These are phyloP conservation scores for Chiua virens DNA, from an alignment of 768 basidiomycete species.

Conservation along the genomic window DNA sequence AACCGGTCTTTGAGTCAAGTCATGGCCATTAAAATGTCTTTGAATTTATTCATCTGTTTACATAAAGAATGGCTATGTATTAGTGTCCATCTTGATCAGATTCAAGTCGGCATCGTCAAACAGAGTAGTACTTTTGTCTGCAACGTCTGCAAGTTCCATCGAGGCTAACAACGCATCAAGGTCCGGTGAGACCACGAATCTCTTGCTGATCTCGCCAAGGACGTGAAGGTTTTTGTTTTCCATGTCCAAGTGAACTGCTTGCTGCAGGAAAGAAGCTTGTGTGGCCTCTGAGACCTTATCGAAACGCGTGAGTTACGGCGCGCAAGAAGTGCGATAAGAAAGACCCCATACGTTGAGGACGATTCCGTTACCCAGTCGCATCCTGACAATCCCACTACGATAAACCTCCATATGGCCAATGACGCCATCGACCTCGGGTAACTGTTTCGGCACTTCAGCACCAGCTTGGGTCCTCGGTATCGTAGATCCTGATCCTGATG, in stretches of 20 bases:
- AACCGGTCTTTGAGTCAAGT: too few species aligned
- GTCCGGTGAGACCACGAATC: slow-evolving; percentile 83
- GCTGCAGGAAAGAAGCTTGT: slow-evolving; percentile 85
- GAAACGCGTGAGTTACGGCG: not conserved
- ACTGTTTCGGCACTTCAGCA: slow-evolving; percentile 27
- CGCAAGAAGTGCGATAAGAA: not conserved
- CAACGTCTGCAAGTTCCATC: slow-evolving; percentile 56
- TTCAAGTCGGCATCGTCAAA: slow-evolving; percentile 46
- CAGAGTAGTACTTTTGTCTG: slow-evolving; percentile 37
- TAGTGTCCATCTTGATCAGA: slow-evolving; percentile 56
- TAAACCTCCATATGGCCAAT: slow-evolving; percentile 87
- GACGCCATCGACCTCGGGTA: slow-evolving; percentile 61
- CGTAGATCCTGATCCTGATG: slow-evolving; percentile 25
- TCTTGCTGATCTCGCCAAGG: slow-evolving; percentile 84
- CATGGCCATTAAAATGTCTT: too few species aligned
- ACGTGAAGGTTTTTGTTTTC: slow-evolving; percentile 60
- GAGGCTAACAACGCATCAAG: slow-evolving; percentile 70
- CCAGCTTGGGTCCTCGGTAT: slow-evolving; percentile 18
- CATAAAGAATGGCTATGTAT: slow-evolving; percentile 1
- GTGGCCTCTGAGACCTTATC: slow-evolving; percentile 77
- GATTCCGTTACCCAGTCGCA: slow-evolving; percentile 79
- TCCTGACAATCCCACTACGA: slow-evolving; percentile 81
- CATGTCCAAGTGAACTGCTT: slow-evolving; percentile 73
- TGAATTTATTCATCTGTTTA: too few species aligned
- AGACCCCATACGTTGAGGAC: slow-evolving; percentile 66